Conservation (phyloP, 805 yeast genomes). For the Candida boleticola region DNA sequence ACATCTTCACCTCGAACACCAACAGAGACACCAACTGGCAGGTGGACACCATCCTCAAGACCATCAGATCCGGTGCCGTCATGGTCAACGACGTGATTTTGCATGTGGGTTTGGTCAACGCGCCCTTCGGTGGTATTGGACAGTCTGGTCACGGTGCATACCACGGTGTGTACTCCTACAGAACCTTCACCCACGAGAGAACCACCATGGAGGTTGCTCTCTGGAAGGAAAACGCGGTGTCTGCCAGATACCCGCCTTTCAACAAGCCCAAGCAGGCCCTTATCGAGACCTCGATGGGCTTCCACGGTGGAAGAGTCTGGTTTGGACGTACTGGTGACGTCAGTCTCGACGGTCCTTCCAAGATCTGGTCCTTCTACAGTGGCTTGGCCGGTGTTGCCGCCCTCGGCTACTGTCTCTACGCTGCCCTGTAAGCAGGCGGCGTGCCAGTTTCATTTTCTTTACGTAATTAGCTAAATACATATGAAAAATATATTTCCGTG, state of each 20-base stretch:
- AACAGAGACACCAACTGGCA: conserved; percentile 45
- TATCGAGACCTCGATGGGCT: conserved; percentile 24
- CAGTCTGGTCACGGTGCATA: conserved; percentile 78
- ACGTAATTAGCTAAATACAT: no score
- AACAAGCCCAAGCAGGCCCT: conserved; percentile 31
- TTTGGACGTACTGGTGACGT: conserved; percentile 39
- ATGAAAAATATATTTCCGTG: no score
- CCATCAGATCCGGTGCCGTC: conserved; percentile 71
- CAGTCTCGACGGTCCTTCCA: conserved; percentile 28
- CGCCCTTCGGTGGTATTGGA: conserved; percentile 94
- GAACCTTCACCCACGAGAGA: conserved; percentile 74
- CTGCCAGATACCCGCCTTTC: conserved; percentile 69
- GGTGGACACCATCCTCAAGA: conserved; percentile 40
- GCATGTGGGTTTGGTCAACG: conserved; percentile 63
- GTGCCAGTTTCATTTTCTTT: no score
- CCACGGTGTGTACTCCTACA: conserved; percentile 59
- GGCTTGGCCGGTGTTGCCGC: conserved; percentile 29
- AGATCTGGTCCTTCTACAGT: conserved; percentile 30
- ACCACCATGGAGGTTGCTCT: conserved; percentile 62
- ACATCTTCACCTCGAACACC: conserved; percentile 54
- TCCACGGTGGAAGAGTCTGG: conserved; percentile 35
- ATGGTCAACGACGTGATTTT: conserved; percentile 68
- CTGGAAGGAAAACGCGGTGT: conserved; percentile 58
- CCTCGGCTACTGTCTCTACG: conserved; percentile 21
- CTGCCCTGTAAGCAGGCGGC: conserved; percentile 7